Evolutionary conservation across 164 flowering plant species (phyloP).

Genomic region (Chimonanthus praecox): DNA sequence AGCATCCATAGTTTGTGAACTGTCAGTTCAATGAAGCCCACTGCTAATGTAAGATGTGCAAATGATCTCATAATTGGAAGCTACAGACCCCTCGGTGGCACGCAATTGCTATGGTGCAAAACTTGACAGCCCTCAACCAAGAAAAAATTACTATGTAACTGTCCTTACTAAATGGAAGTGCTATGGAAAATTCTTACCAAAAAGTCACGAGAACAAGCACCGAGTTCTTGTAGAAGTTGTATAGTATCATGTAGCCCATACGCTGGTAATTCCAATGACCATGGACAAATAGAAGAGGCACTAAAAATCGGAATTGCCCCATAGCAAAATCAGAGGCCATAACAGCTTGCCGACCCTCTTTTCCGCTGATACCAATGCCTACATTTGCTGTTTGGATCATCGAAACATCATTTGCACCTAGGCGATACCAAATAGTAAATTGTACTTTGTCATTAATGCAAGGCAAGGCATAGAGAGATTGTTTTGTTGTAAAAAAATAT

Average conservation of each 20-base stretch:
- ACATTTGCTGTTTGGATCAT: conserved; percentile 45
- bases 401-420: conserved; percentile 43
- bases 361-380: conserved; percentile 40
- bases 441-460: neutral
- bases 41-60: too few species aligned
- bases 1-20: too few species aligned
- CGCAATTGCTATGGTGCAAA: neutral
- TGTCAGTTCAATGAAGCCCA: too few species aligned
- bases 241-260: conserved; percentile 45
- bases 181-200: conserved; percentile 39
- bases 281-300: conserved; percentile 48
- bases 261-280: conserved; percentile 62
- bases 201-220: conserved; percentile 27
- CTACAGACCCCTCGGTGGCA: too few species aligned
- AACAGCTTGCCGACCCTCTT: conserved; percentile 48
- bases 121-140: too few species aligned
- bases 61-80: too few species aligned
- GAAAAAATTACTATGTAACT: too few species aligned
- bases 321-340: conserved; percentile 58
- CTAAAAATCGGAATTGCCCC: conserved; percentile 54
- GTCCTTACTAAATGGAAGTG: neutral
- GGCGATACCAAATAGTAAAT: neutral
- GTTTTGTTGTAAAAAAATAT: neutral
- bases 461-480: neutral
- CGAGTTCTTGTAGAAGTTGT: conserved; percentile 36